Conservation (phyloP, 2,329 filamentous ascomycete genomes). For the Xylariaceae sp. region DNA sequence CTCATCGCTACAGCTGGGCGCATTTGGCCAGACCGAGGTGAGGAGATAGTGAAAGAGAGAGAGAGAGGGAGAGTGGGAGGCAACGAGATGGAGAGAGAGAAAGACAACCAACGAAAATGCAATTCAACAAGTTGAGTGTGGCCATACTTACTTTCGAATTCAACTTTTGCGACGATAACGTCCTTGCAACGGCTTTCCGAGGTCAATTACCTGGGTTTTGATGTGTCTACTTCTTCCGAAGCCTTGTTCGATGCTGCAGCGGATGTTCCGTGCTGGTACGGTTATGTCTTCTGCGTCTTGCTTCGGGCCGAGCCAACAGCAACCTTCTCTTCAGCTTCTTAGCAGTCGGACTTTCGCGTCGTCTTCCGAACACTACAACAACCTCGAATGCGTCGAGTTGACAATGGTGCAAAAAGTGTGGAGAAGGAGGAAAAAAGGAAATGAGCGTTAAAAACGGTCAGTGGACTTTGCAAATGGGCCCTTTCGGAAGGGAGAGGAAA, state of each 20-base stretch:
- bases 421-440: conserved; percentile 13
- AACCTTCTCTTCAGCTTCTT: conserved; percentile 23
- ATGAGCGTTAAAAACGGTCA: conserved; percentile 16
- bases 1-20: conserved; percentile 15
- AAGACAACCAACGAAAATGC: not conserved
- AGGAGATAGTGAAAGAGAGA: not conserved
- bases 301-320: conserved; percentile 16
- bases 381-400: conserved; percentile 23
- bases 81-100: not conserved
- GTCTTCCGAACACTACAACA: conserved; percentile 28
- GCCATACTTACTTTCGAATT: conserved; percentile 16
- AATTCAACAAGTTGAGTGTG: not conserved
- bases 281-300: conserved; percentile 8
- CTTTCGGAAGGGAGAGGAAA: conserved; percentile 8
- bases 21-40: not conserved
- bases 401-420: conserved; percentile 22
- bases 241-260: no score
- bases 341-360: conserved; percentile 18
- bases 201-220: conserved; percentile 14
- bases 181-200: conserved; percentile 17
- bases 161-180: conserved; percentile 15
- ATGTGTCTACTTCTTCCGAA: conserved; percentile 11
- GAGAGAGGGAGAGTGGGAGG: not conserved
- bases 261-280: not conserved
- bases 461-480: conserved; percentile 14